Conservation (phyloP, 306 rosid genomes). For the Phaseolus lunatus region DNA sequence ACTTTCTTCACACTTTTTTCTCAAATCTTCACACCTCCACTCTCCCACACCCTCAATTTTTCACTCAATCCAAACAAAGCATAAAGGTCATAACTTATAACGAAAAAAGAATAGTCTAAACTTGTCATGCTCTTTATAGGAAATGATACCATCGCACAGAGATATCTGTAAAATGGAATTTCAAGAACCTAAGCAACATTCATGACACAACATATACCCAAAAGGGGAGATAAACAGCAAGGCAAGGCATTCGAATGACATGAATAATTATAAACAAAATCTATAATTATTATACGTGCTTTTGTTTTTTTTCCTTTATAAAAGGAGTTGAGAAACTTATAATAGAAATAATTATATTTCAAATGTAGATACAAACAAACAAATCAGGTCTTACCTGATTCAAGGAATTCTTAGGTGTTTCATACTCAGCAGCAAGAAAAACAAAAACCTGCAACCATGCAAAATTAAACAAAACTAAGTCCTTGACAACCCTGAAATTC, state of each 20-base stretch:
- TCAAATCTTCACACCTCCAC: too few relatives aligned
- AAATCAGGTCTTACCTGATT: conserved; percentile 65
- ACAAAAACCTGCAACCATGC: conserved; percentile 71
- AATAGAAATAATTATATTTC: not conserved
- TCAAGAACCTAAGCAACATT: conserved; percentile 29
- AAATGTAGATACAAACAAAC: conserved; percentile 25
- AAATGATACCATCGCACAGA: conserved; percentile 86
- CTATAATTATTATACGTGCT: not conserved
- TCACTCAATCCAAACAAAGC: too few relatives aligned
- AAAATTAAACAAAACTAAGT: conserved; percentile 32
- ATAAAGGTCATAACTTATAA: too few relatives aligned
- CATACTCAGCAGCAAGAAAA: conserved; percentile 88
- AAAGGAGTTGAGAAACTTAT: not conserved
- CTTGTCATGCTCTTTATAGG: conserved; percentile 67
- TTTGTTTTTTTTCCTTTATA: conserved; percentile 1
- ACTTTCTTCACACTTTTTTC: too few relatives aligned
- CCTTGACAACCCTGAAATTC: not conserved
- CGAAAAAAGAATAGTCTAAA: too few relatives aligned
- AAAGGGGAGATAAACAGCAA: not conserved
- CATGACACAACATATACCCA: not conserved
- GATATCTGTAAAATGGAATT: conserved; percentile 62
- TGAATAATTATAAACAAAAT: too few relatives aligned
- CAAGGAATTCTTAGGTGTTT: conserved; percentile 68
- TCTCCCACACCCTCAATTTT: too few relatives aligned
- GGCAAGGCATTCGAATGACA: not conserved